Evolutionary conservation across 2,329 filamentous ascomycete species (phyloP).

Genomic region (Phialophora tarda): DNA sequence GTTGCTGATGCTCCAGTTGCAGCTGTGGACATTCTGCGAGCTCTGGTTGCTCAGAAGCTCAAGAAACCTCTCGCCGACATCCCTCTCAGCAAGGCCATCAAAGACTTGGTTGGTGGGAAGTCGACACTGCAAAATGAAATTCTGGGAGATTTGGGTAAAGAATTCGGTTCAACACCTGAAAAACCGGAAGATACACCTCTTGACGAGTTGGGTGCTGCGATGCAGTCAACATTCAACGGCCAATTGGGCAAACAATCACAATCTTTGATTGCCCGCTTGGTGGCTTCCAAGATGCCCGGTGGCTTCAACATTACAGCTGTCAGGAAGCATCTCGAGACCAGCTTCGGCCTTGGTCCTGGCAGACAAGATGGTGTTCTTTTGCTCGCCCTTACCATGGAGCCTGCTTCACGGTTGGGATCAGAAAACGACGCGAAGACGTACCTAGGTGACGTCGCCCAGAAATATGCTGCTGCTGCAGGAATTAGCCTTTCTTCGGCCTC

Average conservation of each 20-base stretch:
- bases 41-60: conserved; percentile 93
- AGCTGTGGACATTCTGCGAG: conserved; percentile 86
- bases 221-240: conserved; percentile 99
- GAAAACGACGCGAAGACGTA: conserved; percentile 91
- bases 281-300: conserved; percentile 99
- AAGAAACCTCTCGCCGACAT: conserved; percentile 92
- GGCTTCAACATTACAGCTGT: conserved; percentile 98
- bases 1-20: conserved; percentile 86
- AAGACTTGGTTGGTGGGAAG: conserved; percentile 97
- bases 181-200: conserved; percentile 97
- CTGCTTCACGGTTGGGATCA: conserved; percentile 81
- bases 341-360: conserved; percentile 86
- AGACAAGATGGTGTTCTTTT: conserved; percentile 90
- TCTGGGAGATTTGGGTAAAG: conserved; percentile 93
- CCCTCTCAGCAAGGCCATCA: conserved; percentile 94
- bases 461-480: conserved; percentile 83
- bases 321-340: conserved; percentile 90
- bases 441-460: conserved; percentile 84
- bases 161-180: conserved; percentile 96
- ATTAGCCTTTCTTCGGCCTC: conserved; percentile 78
- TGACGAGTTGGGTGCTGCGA: conserved; percentile 90
- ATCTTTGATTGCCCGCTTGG: conserved; percentile 88
- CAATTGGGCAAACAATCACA: conserved; percentile 96
- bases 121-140: conserved; percentile 99
- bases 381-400: conserved; percentile 91